phyloP scores from a whole-genome alignment of 2,329 filamentous ascomycete genomes.

The Sclerotinia borealis region DNA sequence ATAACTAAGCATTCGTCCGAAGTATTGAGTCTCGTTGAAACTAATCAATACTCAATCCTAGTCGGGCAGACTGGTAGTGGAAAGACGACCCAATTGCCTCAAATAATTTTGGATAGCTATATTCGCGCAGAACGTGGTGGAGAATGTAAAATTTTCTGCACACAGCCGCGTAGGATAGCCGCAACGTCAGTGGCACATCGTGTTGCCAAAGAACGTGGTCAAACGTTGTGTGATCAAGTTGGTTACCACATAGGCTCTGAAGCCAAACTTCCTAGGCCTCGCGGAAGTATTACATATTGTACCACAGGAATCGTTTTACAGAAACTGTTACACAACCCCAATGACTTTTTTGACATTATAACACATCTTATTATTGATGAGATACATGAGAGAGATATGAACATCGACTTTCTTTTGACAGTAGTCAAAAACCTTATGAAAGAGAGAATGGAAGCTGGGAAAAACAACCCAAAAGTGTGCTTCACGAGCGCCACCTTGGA shows the following conservation, averaged over 20 bases:
- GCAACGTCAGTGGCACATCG: conserved; percentile 87
- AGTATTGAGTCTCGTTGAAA: conserved; percentile 73
- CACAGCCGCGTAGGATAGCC: conserved; percentile 88
- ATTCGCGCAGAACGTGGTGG: conserved; percentile 68
- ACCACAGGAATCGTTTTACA: conserved; percentile 88
- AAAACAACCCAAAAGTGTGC: conserved; percentile 79
- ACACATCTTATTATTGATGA: conserved; percentile 93
- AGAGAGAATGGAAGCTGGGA: conserved; percentile 52
- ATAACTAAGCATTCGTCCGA: conserved; percentile 81
- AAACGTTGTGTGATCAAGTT: conserved; percentile 72
- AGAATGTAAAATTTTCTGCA: conserved; percentile 83
- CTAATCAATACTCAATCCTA: conserved; percentile 84
- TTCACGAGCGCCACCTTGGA: conserved; percentile 95
- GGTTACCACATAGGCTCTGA: conserved; percentile 87
- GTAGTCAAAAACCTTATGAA: conserved; percentile 78
- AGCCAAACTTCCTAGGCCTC: conserved; percentile 59
- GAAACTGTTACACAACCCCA: conserved; percentile 69
- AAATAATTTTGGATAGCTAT: conserved; percentile 86
- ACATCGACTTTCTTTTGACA: conserved; percentile 89
- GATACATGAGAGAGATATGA: conserved; percentile 86
- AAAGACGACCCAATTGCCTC: conserved; percentile 93
- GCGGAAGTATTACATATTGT: conserved; percentile 76
- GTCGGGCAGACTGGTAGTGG: conserved; percentile 92
- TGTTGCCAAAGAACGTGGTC: conserved; percentile 83
- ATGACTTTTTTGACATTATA: conserved; percentile 78